Conservation (phyloP, 2,329 filamentous ascomycete species). For the Colletotrichum euphorbiae region DNA sequence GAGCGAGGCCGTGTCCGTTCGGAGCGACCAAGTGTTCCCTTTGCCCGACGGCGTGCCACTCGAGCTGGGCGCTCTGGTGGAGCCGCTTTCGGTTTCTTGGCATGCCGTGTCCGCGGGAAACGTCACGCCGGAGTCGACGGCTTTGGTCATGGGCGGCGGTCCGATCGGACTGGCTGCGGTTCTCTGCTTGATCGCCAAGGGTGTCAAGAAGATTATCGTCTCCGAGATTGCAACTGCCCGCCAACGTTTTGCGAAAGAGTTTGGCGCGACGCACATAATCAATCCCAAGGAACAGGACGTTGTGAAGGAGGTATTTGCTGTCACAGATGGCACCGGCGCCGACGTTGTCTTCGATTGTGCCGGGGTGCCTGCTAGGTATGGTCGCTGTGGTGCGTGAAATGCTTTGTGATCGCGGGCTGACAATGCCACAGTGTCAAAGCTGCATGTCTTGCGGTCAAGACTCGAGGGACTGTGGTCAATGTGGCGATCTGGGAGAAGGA, state of each 20-base stretch:
- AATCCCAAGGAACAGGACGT: constrained; percentile 41
- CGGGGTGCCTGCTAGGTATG: constrained; percentile 41
- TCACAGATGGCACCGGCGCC: constrained; percentile 41
- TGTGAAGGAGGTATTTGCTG: constrained; percentile 31
- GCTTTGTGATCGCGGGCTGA: background rate
- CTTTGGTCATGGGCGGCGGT: constrained; percentile 69
- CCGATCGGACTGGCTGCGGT: constrained; percentile 72
- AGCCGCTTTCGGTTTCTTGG: constrained; percentile 74
- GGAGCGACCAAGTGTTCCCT: constrained; percentile 57
- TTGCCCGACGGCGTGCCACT: constrained; percentile 63
- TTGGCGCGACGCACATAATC: constrained; percentile 57
- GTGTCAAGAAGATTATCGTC: constrained; percentile 66
- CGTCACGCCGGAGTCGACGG: constrained; percentile 55
- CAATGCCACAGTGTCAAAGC: constrained; percentile 32
- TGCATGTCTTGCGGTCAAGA: constrained; percentile 43
- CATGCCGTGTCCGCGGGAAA: constrained; percentile 59
- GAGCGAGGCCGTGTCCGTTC: constrained; percentile 63
- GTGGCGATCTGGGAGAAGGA: constrained; percentile 45
- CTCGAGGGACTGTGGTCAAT: constrained; percentile 43
- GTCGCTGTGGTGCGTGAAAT: no score
- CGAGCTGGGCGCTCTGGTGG: constrained; percentile 68
- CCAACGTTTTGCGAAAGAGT: constrained; percentile 62
- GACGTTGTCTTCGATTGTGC: constrained; percentile 44
- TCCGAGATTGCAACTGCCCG: constrained; percentile 64
- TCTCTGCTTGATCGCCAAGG: constrained; percentile 66